Base-by-base conservation (phyloP, 1,284 basidiomycete genomes). In the Fereydounia khargensis region DNA sequence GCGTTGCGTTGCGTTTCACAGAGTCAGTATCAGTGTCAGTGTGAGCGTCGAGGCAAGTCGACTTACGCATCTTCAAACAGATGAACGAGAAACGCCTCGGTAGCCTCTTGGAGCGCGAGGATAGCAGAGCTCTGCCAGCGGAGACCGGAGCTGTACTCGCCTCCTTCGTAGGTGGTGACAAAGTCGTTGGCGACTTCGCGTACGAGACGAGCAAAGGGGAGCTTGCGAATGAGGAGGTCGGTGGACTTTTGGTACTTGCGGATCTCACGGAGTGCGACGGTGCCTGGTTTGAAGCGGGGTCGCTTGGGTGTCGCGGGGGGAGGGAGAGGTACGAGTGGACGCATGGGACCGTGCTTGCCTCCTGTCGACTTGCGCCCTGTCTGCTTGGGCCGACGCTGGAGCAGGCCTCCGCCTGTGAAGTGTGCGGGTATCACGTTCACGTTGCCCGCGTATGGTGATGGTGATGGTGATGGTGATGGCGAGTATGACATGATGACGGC, bases 91-190 rank as follows among this genome's bases (percentile, higher is more conserved):
- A 70, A 75, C 0, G 73, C 73, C 35, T 75, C 73, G 3, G 73
- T 74, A 0, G 73, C 73, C 46, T 75, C 73, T 43, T 75, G 73
- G 22, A 75, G 42, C n/a, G 73, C 73, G 22, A 74, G 27, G 43
- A 75, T 73, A 22, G 73, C 73, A 3, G 64, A 70, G 28, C 62
- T 67, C 57, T 75, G 71, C 73, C 73, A 75, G n/a, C 73, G 51
- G 28, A 75, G 41, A 4, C 73, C 72, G 1, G 61, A 59, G 6
- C 55, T 58, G 24, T 51, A 52, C 3, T 60, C 69, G 24, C 56
- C 59, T 22, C 62, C 62, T n/a, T 65, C 63, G 48, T 73, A 73
- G 10, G 58, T 64, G 0, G 67, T 70, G 35, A 75, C 64, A 45
- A 74, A 73, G 38, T 73, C 68, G 47, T 71, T 64, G 22, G 73